These are phyloP conservation scores for Rosa chinensis DNA, from an alignment of 306 rosid species.

Conservation along the genomic window DNA sequence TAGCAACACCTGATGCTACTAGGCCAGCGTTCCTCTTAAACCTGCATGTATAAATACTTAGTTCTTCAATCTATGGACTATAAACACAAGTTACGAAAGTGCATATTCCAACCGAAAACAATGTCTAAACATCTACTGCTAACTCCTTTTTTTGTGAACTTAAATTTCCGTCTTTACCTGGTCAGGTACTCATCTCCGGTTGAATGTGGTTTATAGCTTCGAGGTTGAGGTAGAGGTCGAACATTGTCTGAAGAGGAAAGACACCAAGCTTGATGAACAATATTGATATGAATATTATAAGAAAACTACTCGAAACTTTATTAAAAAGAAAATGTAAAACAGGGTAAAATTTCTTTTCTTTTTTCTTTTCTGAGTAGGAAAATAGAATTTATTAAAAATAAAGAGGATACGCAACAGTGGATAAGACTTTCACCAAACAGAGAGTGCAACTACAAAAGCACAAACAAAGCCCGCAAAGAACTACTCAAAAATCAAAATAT, in stretches of 20 bases:
- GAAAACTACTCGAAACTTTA: too few species aligned
- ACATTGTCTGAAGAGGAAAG: constrained; percentile 37
- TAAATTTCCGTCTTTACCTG: constrained; percentile 58
- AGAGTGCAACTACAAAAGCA: background rate
- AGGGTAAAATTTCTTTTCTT: background rate
- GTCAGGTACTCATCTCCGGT: constrained; percentile 62
- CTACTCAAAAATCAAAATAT: background rate
- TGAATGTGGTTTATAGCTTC: constrained; percentile 41
- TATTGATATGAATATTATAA: background rate
- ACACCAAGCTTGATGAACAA: constrained; percentile 5
- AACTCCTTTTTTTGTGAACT: background rate
- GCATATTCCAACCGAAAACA: background rate
- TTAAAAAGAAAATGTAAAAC: too few species aligned
- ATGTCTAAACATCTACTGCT: background rate
- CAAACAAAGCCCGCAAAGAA: background rate
- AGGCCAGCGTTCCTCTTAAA: constrained; percentile 73
- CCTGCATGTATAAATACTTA: constrained; percentile 41
- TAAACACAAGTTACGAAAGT: constrained; percentile 1
- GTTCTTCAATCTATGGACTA: background rate
- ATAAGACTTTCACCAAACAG: background rate
- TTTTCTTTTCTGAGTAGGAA: background rate
- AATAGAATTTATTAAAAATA: background rate
- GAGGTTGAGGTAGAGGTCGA: constrained; percentile 50
- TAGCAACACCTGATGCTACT: constrained; percentile 79
- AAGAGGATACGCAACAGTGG: background rate